phyloP scores from a whole-genome alignment of 176 grass and related monocot species.

The Rhynchospora pubera region DNA sequence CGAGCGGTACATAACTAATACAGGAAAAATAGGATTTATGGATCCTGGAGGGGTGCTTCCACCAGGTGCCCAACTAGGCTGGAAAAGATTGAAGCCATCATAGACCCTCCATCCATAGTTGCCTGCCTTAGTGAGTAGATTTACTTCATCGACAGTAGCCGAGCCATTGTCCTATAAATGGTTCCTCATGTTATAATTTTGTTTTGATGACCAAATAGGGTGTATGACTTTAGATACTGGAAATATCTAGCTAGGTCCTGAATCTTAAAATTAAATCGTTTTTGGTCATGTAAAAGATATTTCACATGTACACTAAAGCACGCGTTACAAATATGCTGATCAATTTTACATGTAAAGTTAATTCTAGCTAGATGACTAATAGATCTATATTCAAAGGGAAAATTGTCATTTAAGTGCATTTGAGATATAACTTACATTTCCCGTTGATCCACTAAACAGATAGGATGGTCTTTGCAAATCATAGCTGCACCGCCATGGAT shows the following conservation, averaged over 20 bases:
- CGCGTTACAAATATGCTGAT: neutral
- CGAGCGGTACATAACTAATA: neutral
- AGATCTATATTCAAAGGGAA: neutral
- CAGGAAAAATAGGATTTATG: slow-evolving; percentile 26
- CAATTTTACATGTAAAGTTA: neutral
- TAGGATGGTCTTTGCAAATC: slow-evolving; percentile 34
- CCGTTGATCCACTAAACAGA: slow-evolving; percentile 38
- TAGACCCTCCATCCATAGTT: slow-evolving; percentile 32
- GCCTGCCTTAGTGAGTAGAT: slow-evolving; percentile 25
- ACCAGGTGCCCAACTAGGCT: slow-evolving; percentile 1
- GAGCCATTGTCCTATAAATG: neutral
- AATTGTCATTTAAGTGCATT: neutral
- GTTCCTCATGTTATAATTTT: neutral
- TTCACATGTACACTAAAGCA: neutral
- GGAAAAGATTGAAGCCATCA: slow-evolving; percentile 15
- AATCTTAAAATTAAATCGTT: neutral
- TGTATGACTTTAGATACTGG: neutral
- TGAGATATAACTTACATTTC: slow-evolving; percentile 18
- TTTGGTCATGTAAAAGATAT: neutral
- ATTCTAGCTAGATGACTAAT: neutral
- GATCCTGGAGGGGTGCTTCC: slow-evolving; percentile 19
- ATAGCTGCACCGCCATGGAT: slow-evolving; percentile 45
- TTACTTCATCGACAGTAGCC: slow-evolving; percentile 10
- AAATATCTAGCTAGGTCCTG: neutral
- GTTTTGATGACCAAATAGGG: neutral